phyloP scores from a whole-genome alignment of 2,329 filamentous ascomycete genomes.

The Colletotrichum tabaci region DNA sequence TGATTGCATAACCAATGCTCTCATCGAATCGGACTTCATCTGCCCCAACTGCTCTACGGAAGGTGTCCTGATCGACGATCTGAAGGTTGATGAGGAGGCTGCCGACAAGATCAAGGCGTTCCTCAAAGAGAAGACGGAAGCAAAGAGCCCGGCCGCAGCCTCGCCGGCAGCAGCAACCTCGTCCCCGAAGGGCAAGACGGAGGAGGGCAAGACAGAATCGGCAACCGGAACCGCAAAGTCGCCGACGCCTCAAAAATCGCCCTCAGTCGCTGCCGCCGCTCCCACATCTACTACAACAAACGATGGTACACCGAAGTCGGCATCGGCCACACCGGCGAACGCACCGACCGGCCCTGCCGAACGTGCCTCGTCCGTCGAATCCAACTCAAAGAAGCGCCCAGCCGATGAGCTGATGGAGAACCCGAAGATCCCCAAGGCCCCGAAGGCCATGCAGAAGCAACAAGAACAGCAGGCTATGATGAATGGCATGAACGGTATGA shows the following conservation, averaged over 20 bases:
- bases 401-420: constrained; percentile 81
- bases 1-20: constrained; percentile 98
- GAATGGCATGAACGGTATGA: constrained; percentile 60
- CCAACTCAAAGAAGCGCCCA: constrained; percentile 81
- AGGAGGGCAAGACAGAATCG: constrained; percentile 28
- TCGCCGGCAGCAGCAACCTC: constrained; percentile 48
- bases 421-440: constrained; percentile 75
- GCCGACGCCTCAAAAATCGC: constrained; percentile 50
- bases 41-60: constrained; percentile 94
- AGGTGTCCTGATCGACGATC: constrained; percentile 92
- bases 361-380: constrained; percentile 46
- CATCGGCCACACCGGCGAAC: constrained; percentile 48
- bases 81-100: constrained; percentile 85
- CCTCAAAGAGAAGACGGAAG: constrained; percentile 70
- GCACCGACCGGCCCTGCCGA: constrained; percentile 45
- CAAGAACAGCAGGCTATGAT: constrained; percentile 66
- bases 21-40: constrained; percentile 98
- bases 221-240: constrained; percentile 45
- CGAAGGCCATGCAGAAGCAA: constrained; percentile 75
- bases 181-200: constrained; percentile 48
- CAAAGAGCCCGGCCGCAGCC: constrained; percentile 62
- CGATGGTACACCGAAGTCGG: constrained; percentile 52
- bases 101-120: constrained; percentile 85
- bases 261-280: constrained; percentile 42
- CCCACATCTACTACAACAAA: constrained; percentile 38